phyloP scores from a whole-genome alignment of 352 stramenopile species.

The Phytopythium litorale region DNA sequence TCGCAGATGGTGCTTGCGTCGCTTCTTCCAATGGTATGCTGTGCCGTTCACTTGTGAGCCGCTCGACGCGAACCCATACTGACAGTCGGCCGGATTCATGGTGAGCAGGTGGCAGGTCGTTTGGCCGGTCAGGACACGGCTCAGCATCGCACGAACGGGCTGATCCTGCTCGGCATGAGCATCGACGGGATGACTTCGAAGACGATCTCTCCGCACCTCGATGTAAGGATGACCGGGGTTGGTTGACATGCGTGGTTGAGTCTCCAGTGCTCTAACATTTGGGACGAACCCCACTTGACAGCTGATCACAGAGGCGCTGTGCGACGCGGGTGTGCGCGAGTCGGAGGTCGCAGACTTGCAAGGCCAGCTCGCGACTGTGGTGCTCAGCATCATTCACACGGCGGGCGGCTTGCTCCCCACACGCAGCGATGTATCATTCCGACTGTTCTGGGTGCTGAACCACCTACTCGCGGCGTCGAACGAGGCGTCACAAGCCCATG shows the following conservation, averaged over 20 bases:
- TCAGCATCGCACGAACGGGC: constrained; percentile 72
- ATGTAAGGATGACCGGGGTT: constrained; percentile 19
- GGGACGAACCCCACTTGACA: constrained; percentile 8
- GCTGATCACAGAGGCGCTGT: constrained; percentile 71
- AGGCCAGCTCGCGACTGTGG: constrained; percentile 55
- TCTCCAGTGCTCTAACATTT: no score
- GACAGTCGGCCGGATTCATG: background rate
- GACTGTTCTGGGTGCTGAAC: constrained; percentile 80
- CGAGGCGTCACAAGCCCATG: constrained; percentile 41
- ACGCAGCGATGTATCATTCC: constrained; percentile 53
- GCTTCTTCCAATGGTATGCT: constrained; percentile 57
- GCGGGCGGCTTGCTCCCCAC: constrained; percentile 32
- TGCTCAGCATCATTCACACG: constrained; percentile 60
- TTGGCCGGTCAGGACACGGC: constrained; percentile 71
- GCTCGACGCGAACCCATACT: background rate
- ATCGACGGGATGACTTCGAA: constrained; percentile 70
- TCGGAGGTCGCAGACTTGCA: constrained; percentile 71
- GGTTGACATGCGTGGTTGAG: background rate
- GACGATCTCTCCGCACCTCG: constrained; percentile 56
- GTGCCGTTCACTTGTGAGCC: background rate
- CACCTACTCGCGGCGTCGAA: constrained; percentile 59
- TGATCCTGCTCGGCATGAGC: constrained; percentile 77
- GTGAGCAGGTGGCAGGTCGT: constrained; percentile 36
- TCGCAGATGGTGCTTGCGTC: constrained; percentile 69
- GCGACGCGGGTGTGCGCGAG: constrained; percentile 59